Evolutionary conservation across 179 eudicot genomes (phyloP).

Genomic region (Sideroxylon spinosum): DNA sequence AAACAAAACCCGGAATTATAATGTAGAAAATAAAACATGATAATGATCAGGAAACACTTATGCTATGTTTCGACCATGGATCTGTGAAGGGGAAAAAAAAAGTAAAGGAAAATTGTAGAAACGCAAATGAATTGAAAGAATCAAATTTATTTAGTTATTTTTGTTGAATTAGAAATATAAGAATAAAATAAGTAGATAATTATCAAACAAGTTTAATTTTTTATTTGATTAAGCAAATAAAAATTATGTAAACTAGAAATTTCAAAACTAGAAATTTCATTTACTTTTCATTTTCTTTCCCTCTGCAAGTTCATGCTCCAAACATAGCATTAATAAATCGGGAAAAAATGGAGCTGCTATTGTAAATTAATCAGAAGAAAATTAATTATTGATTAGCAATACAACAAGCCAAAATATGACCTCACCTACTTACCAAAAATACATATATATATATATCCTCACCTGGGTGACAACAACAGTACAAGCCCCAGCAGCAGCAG

Average conservation of each 20-base stretch:
- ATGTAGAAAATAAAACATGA: not conserved
- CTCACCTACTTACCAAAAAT: too few species aligned
- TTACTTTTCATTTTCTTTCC: not conserved
- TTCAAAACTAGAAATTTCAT: not conserved
- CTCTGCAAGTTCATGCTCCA: too few species aligned
- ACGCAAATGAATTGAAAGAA: too few species aligned
- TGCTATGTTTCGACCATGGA: too few species aligned
- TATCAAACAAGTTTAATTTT: too few species aligned
- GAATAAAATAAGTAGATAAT: too few species aligned
- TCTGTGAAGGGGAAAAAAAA: too few species aligned
- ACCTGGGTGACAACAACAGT: constrained; percentile 86
- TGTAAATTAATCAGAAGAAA: not conserved
- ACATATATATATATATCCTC: too few species aligned
- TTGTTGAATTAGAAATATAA: too few species aligned
- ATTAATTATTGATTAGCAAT: not conserved
- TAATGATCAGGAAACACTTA: not conserved
- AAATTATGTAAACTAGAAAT: not conserved
- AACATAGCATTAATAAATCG: too few species aligned
- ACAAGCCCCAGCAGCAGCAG: constrained; percentile 93
- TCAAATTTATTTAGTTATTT: too few species aligned
- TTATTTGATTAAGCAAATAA: not conserved
- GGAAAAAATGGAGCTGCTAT: not conserved
- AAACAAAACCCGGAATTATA: constrained; percentile 18
- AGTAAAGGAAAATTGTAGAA: too few species aligned
- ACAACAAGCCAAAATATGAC: not conserved